Base-by-base conservation (phyloP, 345 rosid species). In the Erysimum cheiranthoides region DNA sequence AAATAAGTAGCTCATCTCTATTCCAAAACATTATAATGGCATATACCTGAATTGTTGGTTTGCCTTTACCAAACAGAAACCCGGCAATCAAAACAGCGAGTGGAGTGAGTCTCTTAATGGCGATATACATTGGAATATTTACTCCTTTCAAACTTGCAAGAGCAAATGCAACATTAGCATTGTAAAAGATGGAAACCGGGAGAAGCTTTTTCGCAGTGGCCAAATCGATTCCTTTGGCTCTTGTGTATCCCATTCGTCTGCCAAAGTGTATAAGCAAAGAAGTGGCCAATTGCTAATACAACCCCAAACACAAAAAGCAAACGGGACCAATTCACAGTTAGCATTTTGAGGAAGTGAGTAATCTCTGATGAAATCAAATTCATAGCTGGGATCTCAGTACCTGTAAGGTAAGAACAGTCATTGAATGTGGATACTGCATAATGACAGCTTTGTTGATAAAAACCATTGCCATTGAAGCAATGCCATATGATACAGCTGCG, bases 81-180 rank as follows among this genome's bases (percentile, higher is more conserved):
- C 97, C 97, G 10, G 96, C 87, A 38, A 90, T 62, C 52, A 95
- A 83, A 42, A 92, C 97, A 40, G 97, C 93, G 47, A 92, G 96
- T 1, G 99, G 99, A 4, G 97, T 90, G 75, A 95, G 97, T 71
- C 99, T 87, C 86, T 95, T 95, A 30, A 92, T 92, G 8, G 99
- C 99, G 18, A 95, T 95, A 80, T 95, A 95, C 99, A 95, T 95
- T 1, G 99, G 97, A 66, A 95, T 95, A 60, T 95, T 95, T 11
- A 95, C 97, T 35, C 97, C 99, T 85, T 89, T 95, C 89, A 95
- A 86, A 84, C 99, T 95, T 31, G 99, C 97, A 79, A 95, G 83
- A 78, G 99, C 97, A 78, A 90, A 92, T 3, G 96, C 97, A 49
- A 95, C 99, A 75, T 95, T 95, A 40, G 97, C 97, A 83, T 95